Evolutionary conservation across 345 rosid species (phyloP).

Genomic region (Toxicodendron radicans): DNA sequence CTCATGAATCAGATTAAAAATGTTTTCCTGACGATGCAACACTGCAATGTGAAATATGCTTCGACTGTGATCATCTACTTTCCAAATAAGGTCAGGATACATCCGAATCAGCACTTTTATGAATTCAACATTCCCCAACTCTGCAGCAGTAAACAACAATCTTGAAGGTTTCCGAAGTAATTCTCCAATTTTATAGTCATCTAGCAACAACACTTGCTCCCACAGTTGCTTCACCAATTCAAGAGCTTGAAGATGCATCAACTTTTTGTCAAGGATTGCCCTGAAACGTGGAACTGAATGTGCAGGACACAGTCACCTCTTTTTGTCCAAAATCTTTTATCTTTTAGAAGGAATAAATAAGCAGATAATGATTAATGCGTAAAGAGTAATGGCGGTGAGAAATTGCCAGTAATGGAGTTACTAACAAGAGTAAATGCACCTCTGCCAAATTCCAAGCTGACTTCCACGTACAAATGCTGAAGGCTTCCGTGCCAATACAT

Average conservation of each 20-base stretch:
- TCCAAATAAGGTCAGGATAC: no score
- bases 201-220: slow-evolving; percentile 30
- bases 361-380: no score
- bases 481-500: slow-evolving; percentile 22
- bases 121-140: slow-evolving; percentile 20
- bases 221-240: slow-evolving; percentile 36
- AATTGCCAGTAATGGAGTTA: slow-evolving; percentile 5
- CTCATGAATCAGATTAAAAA: no score
- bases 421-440: slow-evolving; percentile 25
- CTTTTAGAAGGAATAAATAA: no score
- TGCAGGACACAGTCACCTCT: slow-evolving; percentile 7
- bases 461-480: neutral
- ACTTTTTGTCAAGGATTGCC: slow-evolving; percentile 16
- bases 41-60: no score
- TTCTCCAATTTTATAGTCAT: slow-evolving; percentile 17
- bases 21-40: no score
- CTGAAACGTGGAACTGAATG: slow-evolving; percentile 35
- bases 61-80: no score
- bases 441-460: neutral
- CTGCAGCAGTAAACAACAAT: slow-evolving; percentile 31
- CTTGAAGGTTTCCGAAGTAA: slow-evolving; percentile 20
- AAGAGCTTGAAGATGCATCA: neutral
- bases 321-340: neutral
- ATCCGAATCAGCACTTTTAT: slow-evolving; percentile 1
- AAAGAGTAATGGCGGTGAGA: no score